A percentile compares a stretch with the other conserved stretches of the same genome.
These are phyloP conservation scores for Inga leiocalycina DNA, from an alignment of 306 rosid genomes.

Conservation along the genomic window DNA sequence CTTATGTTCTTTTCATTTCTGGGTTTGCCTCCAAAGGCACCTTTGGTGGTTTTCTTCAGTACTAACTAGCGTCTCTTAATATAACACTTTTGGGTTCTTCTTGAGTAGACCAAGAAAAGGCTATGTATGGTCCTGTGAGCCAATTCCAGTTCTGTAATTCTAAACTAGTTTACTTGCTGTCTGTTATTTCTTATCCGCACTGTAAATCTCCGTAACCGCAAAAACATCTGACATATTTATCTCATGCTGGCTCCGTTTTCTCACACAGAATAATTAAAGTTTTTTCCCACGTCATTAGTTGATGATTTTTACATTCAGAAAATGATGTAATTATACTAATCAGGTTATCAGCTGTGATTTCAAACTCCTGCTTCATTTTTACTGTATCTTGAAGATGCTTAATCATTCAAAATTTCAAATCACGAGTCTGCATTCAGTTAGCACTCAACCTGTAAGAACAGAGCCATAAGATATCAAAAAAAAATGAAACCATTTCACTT, in stretches of 20 bases:
- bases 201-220: constrained; percentile 13
- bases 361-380: constrained; percentile 5
- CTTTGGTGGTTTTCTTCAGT: constrained; percentile 57
- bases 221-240: constrained; percentile 22
- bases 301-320: neutral
- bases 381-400: neutral
- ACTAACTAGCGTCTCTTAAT: constrained; percentile 33
- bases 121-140: constrained; percentile 19
- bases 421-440: neutral
- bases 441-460: neutral
- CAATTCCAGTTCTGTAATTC: constrained; percentile 30
- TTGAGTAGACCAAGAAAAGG: constrained; percentile 21
- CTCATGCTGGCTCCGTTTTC: constrained; percentile 11
- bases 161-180: constrained; percentile 41
- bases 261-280: neutral
- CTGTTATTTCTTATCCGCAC: constrained; percentile 14
- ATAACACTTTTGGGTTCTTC: neutral
- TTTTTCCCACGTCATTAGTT: neutral
- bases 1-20: constrained; percentile 52
- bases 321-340: neutral
- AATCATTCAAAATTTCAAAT: neutral
- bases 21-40: constrained; percentile 61
- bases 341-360: neutral
- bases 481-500: neutral
- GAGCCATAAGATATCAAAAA: neutral